phyloP scores from a whole-genome alignment of 805 yeast genomes.

The Kodamaea kaohsiungensis region DNA sequence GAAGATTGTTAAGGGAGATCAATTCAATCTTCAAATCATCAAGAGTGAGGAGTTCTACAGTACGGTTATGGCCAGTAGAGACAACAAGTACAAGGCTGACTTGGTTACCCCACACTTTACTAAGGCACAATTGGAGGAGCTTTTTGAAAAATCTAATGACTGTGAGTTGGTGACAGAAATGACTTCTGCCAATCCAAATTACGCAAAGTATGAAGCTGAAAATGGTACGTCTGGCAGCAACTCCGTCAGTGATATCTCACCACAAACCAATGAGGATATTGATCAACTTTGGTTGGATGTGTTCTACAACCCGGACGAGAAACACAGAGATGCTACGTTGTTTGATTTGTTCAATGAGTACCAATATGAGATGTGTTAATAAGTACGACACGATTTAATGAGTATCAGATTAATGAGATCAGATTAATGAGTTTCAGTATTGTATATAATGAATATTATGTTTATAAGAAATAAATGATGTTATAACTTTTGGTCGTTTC shows the following conservation, averaged over 20 bases:
- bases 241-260: slow-evolving; percentile 1
- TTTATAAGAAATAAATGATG: too few relatives aligned
- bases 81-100: slow-evolving; percentile 8
- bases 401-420: neutral
- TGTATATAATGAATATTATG: neutral
- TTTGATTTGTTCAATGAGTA: slow-evolving; percentile 9
- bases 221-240: neutral
- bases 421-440: too few relatives aligned
- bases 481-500: slow-evolving; percentile 13
- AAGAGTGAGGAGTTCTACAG: slow-evolving; percentile 30
- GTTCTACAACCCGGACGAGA: slow-evolving; percentile 3
- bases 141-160: neutral
- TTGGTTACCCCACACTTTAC: slow-evolving; percentile 6
- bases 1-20: slow-evolving; percentile 44
- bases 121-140: slow-evolving; percentile 8
- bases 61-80: slow-evolving; percentile 6
- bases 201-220: neutral
- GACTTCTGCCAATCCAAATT: neutral
- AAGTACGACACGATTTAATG: neutral
- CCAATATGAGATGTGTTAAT: slow-evolving; percentile 2
- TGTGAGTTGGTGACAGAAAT: neutral
- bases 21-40: slow-evolving; percentile 30
- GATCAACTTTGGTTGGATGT: slow-evolving; percentile 14
- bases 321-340: slow-evolving; percentile 4
- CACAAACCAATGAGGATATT: slow-evolving; percentile 3